Evolutionary conservation across 148 eudicot species (phyloP).

Genomic region (Bassia scoparia): DNA sequence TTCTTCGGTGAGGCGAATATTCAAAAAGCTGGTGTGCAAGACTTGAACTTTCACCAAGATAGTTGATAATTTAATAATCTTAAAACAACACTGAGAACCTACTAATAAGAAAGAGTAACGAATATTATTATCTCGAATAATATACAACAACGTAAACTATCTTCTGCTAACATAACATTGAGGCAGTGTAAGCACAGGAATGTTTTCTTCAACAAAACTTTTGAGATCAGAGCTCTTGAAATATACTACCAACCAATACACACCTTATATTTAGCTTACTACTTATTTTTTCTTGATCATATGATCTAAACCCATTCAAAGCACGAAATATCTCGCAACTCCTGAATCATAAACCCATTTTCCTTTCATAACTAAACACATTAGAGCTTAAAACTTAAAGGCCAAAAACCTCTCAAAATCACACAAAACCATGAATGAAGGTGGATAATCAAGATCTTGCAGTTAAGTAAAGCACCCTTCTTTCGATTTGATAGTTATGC

Average conservation of each 20-base stretch:
- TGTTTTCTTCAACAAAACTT: conserved; percentile 13
- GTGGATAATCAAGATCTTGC: conserved; percentile 25
- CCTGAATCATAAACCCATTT: conserved; percentile 19
- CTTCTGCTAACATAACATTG: conserved; percentile 20
- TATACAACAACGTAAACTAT: conserved; percentile 1
- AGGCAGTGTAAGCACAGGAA: conserved; percentile 30
- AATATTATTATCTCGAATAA: not conserved
- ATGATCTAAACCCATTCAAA: conserved; percentile 17
- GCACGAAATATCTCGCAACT: not conserved
- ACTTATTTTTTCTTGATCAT: not conserved
- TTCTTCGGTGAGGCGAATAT: conserved; percentile 1
- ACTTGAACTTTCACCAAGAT: conserved; percentile 4
- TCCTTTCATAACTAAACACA: no score
- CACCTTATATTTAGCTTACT: not conserved
- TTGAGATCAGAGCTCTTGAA: conserved; percentile 22
- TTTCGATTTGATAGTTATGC: conserved; percentile 16
- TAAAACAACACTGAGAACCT: not conserved
- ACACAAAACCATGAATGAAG: conserved; percentile 9
- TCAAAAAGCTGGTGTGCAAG: conserved; percentile 24
- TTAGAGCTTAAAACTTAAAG: no score
- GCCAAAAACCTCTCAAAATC: no score
- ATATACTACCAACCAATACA: conserved; percentile 11
- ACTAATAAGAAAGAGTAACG: not conserved
- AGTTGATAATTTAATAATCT: not conserved
- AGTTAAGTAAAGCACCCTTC: conserved; percentile 20